Percentiles rank a stretch among this genome's conserved stretches.
Conservation (phyloP, 495 filamentous ascomycete genomes). For the Chaetomium tenue region DNA sequence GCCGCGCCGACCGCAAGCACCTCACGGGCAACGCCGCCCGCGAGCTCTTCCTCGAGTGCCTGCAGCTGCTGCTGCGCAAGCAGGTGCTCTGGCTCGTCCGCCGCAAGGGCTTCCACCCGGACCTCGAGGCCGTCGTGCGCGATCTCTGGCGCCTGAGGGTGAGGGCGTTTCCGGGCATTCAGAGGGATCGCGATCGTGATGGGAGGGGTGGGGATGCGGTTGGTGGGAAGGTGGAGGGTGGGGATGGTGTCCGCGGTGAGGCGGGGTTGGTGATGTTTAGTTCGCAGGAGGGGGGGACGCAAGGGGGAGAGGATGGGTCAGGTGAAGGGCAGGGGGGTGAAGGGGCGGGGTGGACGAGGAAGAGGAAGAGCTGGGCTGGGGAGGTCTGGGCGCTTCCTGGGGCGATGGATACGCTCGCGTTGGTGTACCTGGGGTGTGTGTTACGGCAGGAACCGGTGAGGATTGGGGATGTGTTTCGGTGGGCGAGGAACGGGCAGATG, state of each 20-base stretch:
- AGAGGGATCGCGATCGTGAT: conserved; percentile 14
- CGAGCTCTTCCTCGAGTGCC: conserved; percentile 76
- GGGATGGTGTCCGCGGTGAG: background rate
- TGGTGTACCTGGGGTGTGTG: conserved; percentile 49
- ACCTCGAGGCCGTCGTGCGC: conserved; percentile 51
- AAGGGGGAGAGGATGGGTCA: background rate
- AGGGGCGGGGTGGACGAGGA: conserved; percentile 15
- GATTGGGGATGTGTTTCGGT: conserved; percentile 45
- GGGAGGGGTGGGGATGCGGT: conserved; percentile 18
- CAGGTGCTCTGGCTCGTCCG: conserved; percentile 47
- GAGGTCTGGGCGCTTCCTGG: conserved; percentile 44
- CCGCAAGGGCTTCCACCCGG: conserved; percentile 40
- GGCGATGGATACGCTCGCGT: conserved; percentile 43
- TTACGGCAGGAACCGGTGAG: conserved; percentile 44
- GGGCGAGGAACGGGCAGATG: conserved; percentile 44
- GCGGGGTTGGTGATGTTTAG: conserved; percentile 36
- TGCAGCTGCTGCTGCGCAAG: conserved; percentile 67
- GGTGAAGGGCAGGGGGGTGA: conserved; percentile 9
- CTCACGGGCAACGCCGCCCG: conserved; percentile 62
- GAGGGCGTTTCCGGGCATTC: conserved; percentile 38
- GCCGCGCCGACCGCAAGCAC: conserved; percentile 58
- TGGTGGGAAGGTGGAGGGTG: conserved; percentile 13
- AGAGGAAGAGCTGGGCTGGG: conserved; percentile 26
- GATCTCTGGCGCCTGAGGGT: conserved; percentile 53
- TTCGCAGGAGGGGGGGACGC: conserved; percentile 35